Percentiles rank a stretch among this genome's conserved stretches.
Evolutionary conservation across 2,329 filamentous ascomycete genomes (phyloP).

Genomic region (Fusarium subtropicale): DNA sequence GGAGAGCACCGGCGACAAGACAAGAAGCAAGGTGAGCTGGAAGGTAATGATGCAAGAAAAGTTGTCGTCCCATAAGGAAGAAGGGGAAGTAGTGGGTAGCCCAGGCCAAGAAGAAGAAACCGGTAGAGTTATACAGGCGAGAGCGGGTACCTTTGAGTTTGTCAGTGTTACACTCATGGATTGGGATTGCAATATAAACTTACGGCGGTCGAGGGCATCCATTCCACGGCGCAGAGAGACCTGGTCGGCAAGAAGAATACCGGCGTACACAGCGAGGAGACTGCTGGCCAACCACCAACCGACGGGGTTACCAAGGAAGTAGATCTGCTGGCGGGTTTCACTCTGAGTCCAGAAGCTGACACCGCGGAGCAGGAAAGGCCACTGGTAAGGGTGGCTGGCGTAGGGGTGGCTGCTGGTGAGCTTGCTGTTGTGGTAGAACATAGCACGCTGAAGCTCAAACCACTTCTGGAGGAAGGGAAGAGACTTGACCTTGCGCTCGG

Average conservation of each 20-base stretch:
- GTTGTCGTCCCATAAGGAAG: constrained; percentile 96
- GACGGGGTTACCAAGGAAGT: constrained; percentile 96
- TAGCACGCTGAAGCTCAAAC: constrained; percentile 94
- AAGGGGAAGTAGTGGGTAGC: constrained; percentile 97
- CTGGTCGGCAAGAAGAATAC: constrained; percentile 92
- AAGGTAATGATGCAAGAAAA: constrained; percentile 98
- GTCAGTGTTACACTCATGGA: constrained; percentile 47
- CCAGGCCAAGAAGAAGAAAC: constrained; percentile 99
- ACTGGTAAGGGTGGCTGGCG: constrained; percentile 92
- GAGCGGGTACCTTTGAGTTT: constrained; percentile 78
- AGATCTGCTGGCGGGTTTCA: constrained; percentile 95
- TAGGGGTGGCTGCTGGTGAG: constrained; percentile 98
- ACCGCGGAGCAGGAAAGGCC: constrained; percentile 96
- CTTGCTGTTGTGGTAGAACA: constrained; percentile 99
- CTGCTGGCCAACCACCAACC: constrained; percentile 98
- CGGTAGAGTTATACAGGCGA: constrained; percentile 96
- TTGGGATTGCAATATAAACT: constrained; percentile 61
- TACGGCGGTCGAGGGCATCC: constrained; percentile 92
- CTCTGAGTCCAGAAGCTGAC: constrained; percentile 99
- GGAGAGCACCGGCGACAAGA: constrained; percentile 87
- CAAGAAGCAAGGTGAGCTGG: constrained; percentile 92
- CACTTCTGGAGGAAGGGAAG: constrained; percentile 94
- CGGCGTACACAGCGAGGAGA: constrained; percentile 90
- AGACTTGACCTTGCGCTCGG: constrained; percentile 81
- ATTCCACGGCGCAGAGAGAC: constrained; percentile 91